Evolutionary conservation across 1,284 basidiomycete genomes (phyloP).

Genomic region (Pterula multifida): DNA sequence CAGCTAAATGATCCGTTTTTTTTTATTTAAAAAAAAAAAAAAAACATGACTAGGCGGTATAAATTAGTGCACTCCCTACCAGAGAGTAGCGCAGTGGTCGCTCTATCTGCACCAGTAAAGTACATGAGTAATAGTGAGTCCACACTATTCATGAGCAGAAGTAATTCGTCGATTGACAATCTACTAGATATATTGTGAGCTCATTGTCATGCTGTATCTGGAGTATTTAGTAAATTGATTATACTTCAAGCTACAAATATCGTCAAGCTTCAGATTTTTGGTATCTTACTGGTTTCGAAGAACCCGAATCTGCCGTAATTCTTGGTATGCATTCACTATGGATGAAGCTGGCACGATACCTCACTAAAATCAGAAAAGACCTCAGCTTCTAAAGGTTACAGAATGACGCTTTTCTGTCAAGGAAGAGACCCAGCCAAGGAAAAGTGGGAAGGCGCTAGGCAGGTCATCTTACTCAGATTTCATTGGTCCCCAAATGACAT

Average conservation of each 20-base stretch:
- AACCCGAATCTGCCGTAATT: conserved; percentile 83
- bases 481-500: background rate
- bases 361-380: conserved; percentile 36
- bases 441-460: conserved; percentile 87
- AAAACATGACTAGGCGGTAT: conserved; percentile 36
- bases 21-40: background rate
- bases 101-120: conserved; percentile 72
- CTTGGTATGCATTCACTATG: conserved; percentile 38
- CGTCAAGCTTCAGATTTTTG: conserved; percentile 89
- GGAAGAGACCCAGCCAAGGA: conserved; percentile 72
- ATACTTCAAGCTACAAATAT: conserved; percentile 79
- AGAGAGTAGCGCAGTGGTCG: conserved; percentile 68
- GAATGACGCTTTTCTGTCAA: conserved; percentile 81
- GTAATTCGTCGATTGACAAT: conserved; percentile 5
- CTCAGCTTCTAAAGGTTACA: conserved; percentile 66
- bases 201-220: conserved; percentile 17
- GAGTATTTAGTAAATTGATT: conserved; percentile 33
- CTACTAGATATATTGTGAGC: conserved; percentile 36
- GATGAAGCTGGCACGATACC: background rate
- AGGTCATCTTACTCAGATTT: conserved; percentile 11
- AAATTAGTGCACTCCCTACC: conserved; percentile 72
- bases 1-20: background rate
- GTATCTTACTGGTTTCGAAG: conserved; percentile 93
- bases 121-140: conserved; percentile 80
- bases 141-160: conserved; percentile 1